Percentiles rank a stretch among this genome's conserved stretches.
Evolutionary conservation across 148 eudicot genomes (phyloP).

Genomic region (Tetragonia tetragonoides): DNA sequence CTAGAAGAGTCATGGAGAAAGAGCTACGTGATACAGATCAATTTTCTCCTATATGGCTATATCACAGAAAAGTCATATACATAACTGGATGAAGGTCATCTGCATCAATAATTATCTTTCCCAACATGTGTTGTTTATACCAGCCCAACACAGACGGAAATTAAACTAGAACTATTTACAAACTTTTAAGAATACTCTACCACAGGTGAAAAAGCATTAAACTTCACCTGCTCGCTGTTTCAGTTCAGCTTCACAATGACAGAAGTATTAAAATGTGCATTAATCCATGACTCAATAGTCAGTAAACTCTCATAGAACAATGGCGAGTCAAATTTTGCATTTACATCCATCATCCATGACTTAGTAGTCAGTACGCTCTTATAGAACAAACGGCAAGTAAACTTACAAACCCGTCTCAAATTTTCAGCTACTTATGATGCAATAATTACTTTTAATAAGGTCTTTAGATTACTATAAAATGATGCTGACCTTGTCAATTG

Average conservation of each 20-base stretch:
- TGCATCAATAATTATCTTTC: neutral
- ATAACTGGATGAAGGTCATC: neutral
- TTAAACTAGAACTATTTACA: neutral
- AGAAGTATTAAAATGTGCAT: neutral
- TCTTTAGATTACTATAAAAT: neutral
- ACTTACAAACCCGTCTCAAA: neutral
- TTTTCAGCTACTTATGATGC: neutral
- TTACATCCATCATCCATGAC: neutral
- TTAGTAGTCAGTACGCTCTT: neutral
- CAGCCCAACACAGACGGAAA: neutral
- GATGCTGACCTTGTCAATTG: constrained; percentile 63
- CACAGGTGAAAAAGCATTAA: neutral
- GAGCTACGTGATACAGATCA: neutral
- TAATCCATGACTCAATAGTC: neutral
- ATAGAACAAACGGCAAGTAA: neutral
- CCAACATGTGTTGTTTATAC: neutral
- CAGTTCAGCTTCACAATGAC: neutral
- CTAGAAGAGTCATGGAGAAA: neutral
- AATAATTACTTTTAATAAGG: neutral
- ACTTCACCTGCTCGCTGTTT: neutral
- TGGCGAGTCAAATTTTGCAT: neutral
- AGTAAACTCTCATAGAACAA: neutral
- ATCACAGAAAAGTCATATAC: neutral
- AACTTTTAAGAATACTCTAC: neutral
- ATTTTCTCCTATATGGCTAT: neutral